A percentile compares a stretch with the other conserved stretches of the same genome.
phyloP scores from a whole-genome alignment of 352 stramenopile species.

The Pythium phragmitis region DNA sequence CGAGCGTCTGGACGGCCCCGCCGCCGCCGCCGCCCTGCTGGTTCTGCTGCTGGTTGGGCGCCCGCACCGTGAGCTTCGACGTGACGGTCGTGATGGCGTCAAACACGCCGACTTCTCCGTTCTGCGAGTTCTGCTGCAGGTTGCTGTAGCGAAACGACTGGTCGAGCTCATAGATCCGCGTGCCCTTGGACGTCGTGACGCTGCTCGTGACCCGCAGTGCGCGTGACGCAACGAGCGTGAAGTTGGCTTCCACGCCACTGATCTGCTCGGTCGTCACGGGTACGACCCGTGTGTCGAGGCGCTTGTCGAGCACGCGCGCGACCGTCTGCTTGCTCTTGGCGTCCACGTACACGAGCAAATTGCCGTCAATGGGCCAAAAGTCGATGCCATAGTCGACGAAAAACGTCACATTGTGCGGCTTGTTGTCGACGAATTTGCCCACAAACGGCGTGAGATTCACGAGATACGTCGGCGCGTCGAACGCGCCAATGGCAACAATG shows the following conservation, averaged over 20 bases:
- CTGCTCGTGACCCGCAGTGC: conserved; percentile 43
- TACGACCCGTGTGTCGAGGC: conserved; percentile 29
- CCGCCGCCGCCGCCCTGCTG: conserved; percentile 12
- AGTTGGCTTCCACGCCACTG: conserved; percentile 38
- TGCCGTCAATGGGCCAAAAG: conserved; percentile 71
- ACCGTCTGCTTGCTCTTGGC: conserved; percentile 35
- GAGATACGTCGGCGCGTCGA: conserved; percentile 72
- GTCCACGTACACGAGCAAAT: conserved; percentile 59
- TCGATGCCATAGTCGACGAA: conserved; percentile 60
- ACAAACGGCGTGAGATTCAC: conserved; percentile 76
- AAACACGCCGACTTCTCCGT: conserved; percentile 49
- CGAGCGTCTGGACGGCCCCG: conserved; percentile 7
- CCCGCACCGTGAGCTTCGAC: conserved; percentile 27
- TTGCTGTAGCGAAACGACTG: conserved; percentile 54
- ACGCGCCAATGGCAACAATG: conserved; percentile 66
- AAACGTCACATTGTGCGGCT: conserved; percentile 57
- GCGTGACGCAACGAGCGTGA: conserved; percentile 42
- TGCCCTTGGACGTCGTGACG: conserved; percentile 58
- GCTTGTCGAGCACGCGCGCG: conserved; percentile 37
- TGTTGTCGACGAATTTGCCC: conserved; percentile 48
- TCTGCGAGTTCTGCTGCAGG: conserved; percentile 45
- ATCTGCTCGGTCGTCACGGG: conserved; percentile 25
- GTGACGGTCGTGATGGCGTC: conserved; percentile 38
- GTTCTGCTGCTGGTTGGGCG: conserved; percentile 8
- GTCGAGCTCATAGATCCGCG: conserved; percentile 50